Evolutionary conservation across 2,329 filamentous ascomycete genomes (phyloP).

Genomic region (Fusarium neocosmosporiellum): DNA sequence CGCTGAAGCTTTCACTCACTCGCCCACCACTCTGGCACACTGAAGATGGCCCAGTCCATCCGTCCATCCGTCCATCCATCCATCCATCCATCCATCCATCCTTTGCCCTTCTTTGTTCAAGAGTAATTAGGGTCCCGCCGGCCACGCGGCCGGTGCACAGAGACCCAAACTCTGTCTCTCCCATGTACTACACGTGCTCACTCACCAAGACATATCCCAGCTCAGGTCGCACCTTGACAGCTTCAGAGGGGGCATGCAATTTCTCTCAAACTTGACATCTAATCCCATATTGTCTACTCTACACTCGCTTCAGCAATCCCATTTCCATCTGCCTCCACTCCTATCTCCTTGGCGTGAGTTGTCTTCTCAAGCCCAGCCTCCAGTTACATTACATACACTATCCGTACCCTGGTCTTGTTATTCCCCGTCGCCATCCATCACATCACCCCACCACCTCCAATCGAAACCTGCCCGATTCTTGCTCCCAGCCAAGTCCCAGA

Average conservation of each 20-base stretch:
- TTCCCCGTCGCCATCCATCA: not conserved
- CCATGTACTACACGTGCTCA: not conserved
- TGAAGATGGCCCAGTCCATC: not conserved
- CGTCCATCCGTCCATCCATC: too few species aligned
- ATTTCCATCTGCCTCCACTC: not conserved
- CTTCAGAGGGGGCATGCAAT: not conserved
- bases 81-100: not conserved
- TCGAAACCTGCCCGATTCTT: conserved; percentile 5
- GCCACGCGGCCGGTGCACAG: conserved; percentile 19
- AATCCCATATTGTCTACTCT: not conserved
- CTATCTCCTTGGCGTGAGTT: conserved; percentile 4
- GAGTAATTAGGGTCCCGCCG: not conserved
- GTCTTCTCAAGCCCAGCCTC: not conserved
- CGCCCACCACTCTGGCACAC: not conserved
- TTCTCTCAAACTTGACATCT: not conserved
- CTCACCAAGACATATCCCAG: conserved; percentile 1
- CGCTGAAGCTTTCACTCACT: not conserved
- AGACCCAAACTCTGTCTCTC: conserved; percentile 5
- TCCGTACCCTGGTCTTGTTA: not conserved
- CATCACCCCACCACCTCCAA: conserved; percentile 8
- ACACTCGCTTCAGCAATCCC: not conserved
- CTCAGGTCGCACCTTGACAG: conserved; percentile 1
- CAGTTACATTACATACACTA: not conserved
- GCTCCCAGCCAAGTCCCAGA: conserved; percentile 12
- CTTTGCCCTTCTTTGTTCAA: not conserved